phyloP scores from a whole-genome alignment of 139 green algal species.

The Spirogloea muscicola region DNA sequence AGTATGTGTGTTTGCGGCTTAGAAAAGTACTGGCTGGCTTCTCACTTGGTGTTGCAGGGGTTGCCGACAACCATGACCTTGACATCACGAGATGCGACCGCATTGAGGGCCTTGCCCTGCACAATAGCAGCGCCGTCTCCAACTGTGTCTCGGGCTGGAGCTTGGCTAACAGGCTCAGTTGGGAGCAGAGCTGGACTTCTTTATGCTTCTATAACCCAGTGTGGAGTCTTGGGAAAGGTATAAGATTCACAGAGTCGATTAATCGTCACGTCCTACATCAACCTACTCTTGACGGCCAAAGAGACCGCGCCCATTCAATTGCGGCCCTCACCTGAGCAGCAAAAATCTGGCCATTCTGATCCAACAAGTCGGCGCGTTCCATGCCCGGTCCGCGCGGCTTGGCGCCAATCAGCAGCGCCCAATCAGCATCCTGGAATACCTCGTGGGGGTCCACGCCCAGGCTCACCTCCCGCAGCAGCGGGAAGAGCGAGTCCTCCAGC shows the following conservation, averaged over 20 bases:
- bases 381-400: slow-evolving; percentile 87
- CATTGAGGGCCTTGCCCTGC: slow-evolving; percentile 76
- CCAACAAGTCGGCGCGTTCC: slow-evolving; percentile 83
- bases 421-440: slow-evolving; percentile 83
- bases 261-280: no score
- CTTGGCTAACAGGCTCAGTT: no score
- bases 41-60: slow-evolving; percentile 85
- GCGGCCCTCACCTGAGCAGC: slow-evolving; percentile 33
- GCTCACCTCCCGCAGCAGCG: slow-evolving; percentile 74
- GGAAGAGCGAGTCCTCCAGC: slow-evolving; percentile 91
- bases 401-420: slow-evolving; percentile 86
- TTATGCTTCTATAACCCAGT: no score
- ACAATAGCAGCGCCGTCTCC: no score
- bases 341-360: slow-evolving; percentile 87
- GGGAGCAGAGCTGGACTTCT: no score
- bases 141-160: no score
- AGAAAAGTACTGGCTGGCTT: no score
- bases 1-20: no score
- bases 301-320: no score
- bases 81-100: slow-evolving; percentile 66
- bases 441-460: slow-evolving; percentile 74
- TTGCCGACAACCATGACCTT: slow-evolving; percentile 89
- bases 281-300: no score
- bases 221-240: no score
- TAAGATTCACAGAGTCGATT: no score